phyloP scores from a whole-genome alignment of 2,329 filamentous ascomycete species.

The Fusarium clavum region DNA sequence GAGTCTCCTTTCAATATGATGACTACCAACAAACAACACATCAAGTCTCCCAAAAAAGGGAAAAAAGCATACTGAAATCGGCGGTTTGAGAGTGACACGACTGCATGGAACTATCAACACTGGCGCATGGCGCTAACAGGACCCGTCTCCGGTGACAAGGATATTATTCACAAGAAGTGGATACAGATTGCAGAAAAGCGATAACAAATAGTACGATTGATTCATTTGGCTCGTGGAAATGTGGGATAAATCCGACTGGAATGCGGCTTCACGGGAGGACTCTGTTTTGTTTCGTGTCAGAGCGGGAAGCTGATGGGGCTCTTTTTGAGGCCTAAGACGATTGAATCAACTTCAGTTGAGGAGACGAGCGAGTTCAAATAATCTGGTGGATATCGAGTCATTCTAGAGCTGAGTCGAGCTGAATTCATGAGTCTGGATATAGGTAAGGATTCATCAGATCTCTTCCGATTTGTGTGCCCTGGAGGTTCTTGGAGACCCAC shows the following conservation, averaged over 20 bases:
- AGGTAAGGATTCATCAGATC: slow-evolving; percentile 21
- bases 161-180: slow-evolving; percentile 12
- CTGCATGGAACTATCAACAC: slow-evolving; percentile 28
- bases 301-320: slow-evolving; percentile 12
- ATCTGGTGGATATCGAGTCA: neutral
- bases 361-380: slow-evolving; percentile 2
- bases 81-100: slow-evolving; percentile 24
- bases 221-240: slow-evolving; percentile 6
- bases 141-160: slow-evolving; percentile 21
- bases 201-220: slow-evolving; percentile 1
- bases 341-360: slow-evolving; percentile 27
- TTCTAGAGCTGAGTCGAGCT: neutral
- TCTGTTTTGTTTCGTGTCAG: slow-evolving; percentile 23
- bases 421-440: neutral
- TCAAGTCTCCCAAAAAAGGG: slow-evolving; percentile 1
- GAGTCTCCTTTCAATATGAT: slow-evolving; percentile 7
- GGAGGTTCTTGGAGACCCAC: neutral
- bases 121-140: slow-evolving; percentile 30
- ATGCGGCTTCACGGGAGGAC: slow-evolving; percentile 10
- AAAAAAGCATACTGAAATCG: slow-evolving; percentile 8
- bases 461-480: neutral
- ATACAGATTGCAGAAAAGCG: neutral
- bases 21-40: neutral
- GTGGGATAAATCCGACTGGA: slow-evolving; percentile 1
- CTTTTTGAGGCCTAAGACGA: slow-evolving; percentile 10